Evolutionary conservation across 768 basidiomycete species (phyloP).

Genomic region (Pleurotus giganteus): DNA sequence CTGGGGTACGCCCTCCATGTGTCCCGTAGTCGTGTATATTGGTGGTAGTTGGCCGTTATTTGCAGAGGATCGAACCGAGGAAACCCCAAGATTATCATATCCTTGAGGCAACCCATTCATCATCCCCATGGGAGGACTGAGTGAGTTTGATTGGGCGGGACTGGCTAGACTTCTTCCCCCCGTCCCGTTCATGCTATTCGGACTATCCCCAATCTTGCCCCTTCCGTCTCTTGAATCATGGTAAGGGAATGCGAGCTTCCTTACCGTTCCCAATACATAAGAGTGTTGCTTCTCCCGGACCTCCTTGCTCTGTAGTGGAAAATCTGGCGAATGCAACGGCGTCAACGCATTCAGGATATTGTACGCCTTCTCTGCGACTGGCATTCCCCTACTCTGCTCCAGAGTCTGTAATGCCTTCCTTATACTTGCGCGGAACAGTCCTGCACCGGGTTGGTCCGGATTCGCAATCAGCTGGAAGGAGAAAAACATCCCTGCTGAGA

Average conservation of each 20-base stretch:
- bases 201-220: not conserved
- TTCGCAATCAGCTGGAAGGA: constrained; percentile 84
- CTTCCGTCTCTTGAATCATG: constrained; percentile 52
- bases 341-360: constrained; percentile 70
- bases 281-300: constrained; percentile 59
- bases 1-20: not conserved
- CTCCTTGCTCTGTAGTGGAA: constrained; percentile 45
- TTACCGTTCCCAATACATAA: constrained; percentile 62
- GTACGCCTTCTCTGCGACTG: constrained; percentile 73
- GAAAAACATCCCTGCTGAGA: constrained; percentile 88
- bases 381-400: constrained; percentile 60
- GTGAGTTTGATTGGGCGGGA: constrained; percentile 56
- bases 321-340: constrained; percentile 70
- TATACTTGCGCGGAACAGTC: constrained; percentile 74
- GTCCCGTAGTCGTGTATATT: not conserved
- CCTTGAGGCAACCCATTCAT: constrained; percentile 33
- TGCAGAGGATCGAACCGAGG: constrained; percentile 21
- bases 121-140: constrained; percentile 51
- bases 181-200: constrained; percentile 44
- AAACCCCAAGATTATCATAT: constrained; percentile 27
- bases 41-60: constrained; percentile 15
- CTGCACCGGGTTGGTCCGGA: constrained; percentile 76
- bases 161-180: constrained; percentile 35
- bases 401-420: constrained; percentile 64
- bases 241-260: constrained; percentile 81